These are phyloP conservation scores for Draba incana DNA, from an alignment of 345 rosid species.

Conservation along the genomic window DNA sequence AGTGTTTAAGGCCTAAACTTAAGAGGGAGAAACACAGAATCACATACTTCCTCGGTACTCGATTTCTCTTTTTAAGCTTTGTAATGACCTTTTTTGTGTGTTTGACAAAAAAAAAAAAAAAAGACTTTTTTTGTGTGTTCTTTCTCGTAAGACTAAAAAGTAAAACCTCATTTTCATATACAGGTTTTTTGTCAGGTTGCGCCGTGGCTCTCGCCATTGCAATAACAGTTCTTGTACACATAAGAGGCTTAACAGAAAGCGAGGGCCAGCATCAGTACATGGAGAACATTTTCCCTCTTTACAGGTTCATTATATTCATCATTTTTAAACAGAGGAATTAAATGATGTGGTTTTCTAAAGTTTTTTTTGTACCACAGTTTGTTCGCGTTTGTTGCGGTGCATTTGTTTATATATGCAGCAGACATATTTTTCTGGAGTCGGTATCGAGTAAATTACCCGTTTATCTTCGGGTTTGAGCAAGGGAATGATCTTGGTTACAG, in stretches of 20 bases:
- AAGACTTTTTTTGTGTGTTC: not conserved
- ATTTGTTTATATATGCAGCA: slow-evolving; percentile 64
- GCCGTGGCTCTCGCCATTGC: slow-evolving; percentile 62
- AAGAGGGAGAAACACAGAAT: slow-evolving; percentile 65
- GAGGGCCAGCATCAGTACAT: slow-evolving; percentile 59
- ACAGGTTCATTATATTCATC: slow-evolving; percentile 45
- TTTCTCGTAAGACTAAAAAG: not conserved
- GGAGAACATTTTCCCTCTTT: slow-evolving; percentile 85
- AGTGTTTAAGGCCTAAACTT: slow-evolving; percentile 54
- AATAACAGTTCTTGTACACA: slow-evolving; percentile 55
- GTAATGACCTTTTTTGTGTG: too few relatives aligned
- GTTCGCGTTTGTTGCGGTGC: slow-evolving; percentile 67
- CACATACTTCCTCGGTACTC: slow-evolving; percentile 69
- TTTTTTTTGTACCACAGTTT: slow-evolving; percentile 50
- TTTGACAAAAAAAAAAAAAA: too few relatives aligned
- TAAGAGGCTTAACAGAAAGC: slow-evolving; percentile 50
- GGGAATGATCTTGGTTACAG: slow-evolving; percentile 71
- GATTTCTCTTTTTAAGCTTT: not conserved
- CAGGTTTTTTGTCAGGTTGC: slow-evolving; percentile 73
- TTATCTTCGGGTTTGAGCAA: slow-evolving; percentile 78
- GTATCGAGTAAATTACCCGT: slow-evolving; percentile 65
- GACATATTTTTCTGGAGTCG: slow-evolving; percentile 71
- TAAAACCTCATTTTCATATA: slow-evolving; percentile 19
- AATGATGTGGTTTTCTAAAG: not conserved
- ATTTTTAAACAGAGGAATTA: not conserved